Evolutionary conservation across 1,139 yeast genomes (phyloP).

Genomic region (Chernovozyma aurita): DNA sequence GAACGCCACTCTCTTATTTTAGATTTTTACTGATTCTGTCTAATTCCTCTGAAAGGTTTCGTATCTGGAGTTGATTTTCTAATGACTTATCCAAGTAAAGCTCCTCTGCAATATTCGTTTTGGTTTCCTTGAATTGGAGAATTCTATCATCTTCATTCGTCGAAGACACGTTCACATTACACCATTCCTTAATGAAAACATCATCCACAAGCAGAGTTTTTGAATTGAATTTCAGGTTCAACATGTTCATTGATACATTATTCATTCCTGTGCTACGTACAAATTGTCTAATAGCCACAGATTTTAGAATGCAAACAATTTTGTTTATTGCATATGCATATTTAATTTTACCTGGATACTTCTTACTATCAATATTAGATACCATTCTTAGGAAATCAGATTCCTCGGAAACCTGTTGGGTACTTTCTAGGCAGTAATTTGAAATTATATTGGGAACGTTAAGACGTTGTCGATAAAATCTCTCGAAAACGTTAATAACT

Average conservation of each 20-base stretch:
- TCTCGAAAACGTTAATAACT: conserved; percentile 20
- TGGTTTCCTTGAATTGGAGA: neutral
- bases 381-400: conserved; percentile 14
- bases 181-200: neutral
- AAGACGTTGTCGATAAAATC: conserved; percentile 9
- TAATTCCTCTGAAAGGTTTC: neutral
- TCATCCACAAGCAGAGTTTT: conserved; percentile 8
- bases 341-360: conserved; percentile 17
- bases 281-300: conserved; percentile 19
- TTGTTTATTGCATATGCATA: conserved; percentile 15
- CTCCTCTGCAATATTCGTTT: neutral
- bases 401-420: conserved; percentile 6
- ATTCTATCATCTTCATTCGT: neutral
- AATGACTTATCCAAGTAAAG: neutral
- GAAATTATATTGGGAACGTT: conserved; percentile 8
- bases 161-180: neutral
- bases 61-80: conserved; percentile 1
- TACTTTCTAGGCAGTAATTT: conserved; percentile 6
- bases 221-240: conserved; percentile 11
- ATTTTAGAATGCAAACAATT: conserved; percentile 15
- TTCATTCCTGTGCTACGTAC: conserved; percentile 13
- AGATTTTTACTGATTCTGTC: neutral
- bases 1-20: too few relatives aligned
- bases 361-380: conserved; percentile 10
- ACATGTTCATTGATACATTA: conserved; percentile 10